Evolutionary conservation across 352 stramenopile genomes (phyloP), one percentile per base, ranked within the genome.

Genomic region (Discostella stelligera): DNA sequence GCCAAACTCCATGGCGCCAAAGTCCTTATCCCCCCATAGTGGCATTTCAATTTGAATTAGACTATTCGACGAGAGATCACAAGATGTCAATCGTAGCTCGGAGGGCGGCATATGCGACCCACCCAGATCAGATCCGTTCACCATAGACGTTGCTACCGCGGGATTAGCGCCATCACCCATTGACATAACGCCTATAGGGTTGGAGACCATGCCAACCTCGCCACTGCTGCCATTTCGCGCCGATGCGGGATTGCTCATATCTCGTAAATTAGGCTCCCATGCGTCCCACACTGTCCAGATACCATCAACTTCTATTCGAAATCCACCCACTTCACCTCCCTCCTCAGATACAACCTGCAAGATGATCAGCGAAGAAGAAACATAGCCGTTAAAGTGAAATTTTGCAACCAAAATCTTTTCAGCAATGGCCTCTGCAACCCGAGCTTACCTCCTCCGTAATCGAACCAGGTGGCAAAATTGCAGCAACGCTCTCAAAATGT

Each of bases 401-500:
- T 61, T 11, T 87, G 46, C 2, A 20, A 3, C 8, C 13, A 4
- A 60, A 14, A 59, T 30, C 37, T 13, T 44, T 60, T 20, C n/a
- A 20, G 18, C 2, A 16, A 14, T 7, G 30, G 37, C n/a, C 21
- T 18, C 6, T 44, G 21, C 25, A 58, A 60, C 50, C 21, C 23
- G 87, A 53, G 25, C 90, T 55, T 32, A 77, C 70, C 37, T 83
- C 71, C 41, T 87, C 80, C 8, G 69, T 61, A 9, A 93, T 68
- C 5, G 70, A 82, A 23, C 80, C 81, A 18, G 84, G 64, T 6
- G 88, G 88, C 46, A 93, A 72, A 59, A 92, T 86, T 0, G 86
- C 83, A n/a, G 86, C 83, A 54, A 93, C 84, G 63, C 77, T 88
- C 79, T 93, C 88, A 82, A 93, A 92, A 72, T 92, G 84, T n/a